Percentiles rank a stretch among this genome's conserved stretches.
These are phyloP conservation scores for Canavalia ensiformis DNA, from an alignment of 306 rosid species.

Conservation along the genomic window DNA sequence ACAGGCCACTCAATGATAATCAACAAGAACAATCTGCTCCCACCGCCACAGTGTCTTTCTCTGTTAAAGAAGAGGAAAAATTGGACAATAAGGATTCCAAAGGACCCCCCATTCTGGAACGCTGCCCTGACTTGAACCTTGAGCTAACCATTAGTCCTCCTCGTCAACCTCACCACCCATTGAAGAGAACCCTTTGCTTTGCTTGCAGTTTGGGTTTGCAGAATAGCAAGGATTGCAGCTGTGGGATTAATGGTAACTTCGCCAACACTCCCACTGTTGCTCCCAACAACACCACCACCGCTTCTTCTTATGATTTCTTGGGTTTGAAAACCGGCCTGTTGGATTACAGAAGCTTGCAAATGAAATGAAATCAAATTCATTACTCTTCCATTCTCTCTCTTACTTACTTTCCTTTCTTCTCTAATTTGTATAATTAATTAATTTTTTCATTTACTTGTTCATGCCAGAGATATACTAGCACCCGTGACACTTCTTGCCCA, in stretches of 20 bases:
- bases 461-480: constrained; percentile 39
- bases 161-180: neutral
- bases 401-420: constrained; percentile 23
- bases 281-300: constrained; percentile 4
- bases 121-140: constrained; percentile 78
- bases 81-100: constrained; percentile 22
- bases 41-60: constrained; percentile 55
- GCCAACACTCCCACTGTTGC: constrained; percentile 20
- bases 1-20: constrained; percentile 65
- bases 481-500: constrained; percentile 36
- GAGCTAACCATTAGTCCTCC: constrained; percentile 87
- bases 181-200: constrained; percentile 38
- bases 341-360: constrained; percentile 76
- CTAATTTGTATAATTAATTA: constrained; percentile 60
- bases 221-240: constrained; percentile 50
- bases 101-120: constrained; percentile 46
- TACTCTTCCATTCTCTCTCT: constrained; percentile 35
- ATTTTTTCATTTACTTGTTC: constrained; percentile 13
- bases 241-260: constrained; percentile 44
- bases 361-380: constrained; percentile 46
- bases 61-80: constrained; percentile 39
- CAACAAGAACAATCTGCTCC: neutral
- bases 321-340: constrained; percentile 62
- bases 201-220: constrained; percentile 51
- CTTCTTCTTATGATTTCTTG: constrained; percentile 67